Evolutionary conservation across 1,284 basidiomycete species (phyloP), one percentile per base, ranked within the genome.

Genomic region (Austropuccinia psidii): DNA sequence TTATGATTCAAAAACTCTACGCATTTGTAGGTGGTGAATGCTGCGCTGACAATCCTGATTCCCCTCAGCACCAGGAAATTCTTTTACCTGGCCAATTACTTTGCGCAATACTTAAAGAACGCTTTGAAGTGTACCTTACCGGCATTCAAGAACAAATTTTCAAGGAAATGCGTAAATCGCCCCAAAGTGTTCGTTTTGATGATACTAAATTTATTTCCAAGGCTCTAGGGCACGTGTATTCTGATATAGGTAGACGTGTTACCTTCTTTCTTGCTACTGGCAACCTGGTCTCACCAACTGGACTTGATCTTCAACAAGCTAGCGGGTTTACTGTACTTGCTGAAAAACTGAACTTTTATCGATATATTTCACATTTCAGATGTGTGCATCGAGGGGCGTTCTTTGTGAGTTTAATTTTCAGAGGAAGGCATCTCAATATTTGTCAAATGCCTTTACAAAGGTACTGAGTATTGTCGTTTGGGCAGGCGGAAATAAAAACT

Each of bases 351-450:
- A 99, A 99, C 82, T 99, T 95, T 87, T 90, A 91, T 79, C 92
- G 96, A 58, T 99, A 98, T 82, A 93, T 99, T 80, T 90, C 90
- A 78, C 96, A 99, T 83, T 99, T 99, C 85, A 86, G 96, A 73
- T 97, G 91, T 81, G 94, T 99, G 52, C 96, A 99, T 83, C 90
- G 96, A 83, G 96, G 96, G 82, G 93, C 96, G 52, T 99, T 99
- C 87, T 99, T 98, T 80, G 69, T 72, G 31, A 61, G 58, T 62
- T 65, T 58, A 7, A 19, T 19, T 41, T 11, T 41, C 0, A 24
- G 8, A 13, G 15, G 8, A n/a, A 35, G 2, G 29, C 31, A n/a
- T n/a, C n/a, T n/a, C n/a, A n/a, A n/a, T n/a, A n/a, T n/a, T n/a
- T n/a, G n/a, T n/a, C n/a, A n/a, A n/a, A n/a, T n/a, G n/a, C n/a